These are phyloP conservation scores for Rhizomucor miehei DNA, from an alignment of 371 early-diverging fungal species.

Conservation along the genomic window DNA sequence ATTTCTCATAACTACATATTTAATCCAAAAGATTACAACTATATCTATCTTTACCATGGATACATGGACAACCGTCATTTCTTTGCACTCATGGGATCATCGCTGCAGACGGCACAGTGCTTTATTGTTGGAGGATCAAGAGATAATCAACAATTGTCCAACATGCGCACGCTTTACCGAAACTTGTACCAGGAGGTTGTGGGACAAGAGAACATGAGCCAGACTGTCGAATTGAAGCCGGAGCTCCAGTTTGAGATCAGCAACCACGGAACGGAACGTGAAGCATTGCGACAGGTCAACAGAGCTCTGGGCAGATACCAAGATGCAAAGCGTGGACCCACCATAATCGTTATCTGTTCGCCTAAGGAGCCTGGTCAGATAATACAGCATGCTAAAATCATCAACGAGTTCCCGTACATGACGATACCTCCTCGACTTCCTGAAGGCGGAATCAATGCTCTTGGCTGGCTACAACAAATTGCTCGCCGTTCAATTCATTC, in stretches of 20 bases:
- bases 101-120: constrained; percentile 49
- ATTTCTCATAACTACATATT: constrained; percentile 34
- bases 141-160: constrained; percentile 71
- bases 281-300: constrained; percentile 53
- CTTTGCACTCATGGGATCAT: constrained; percentile 67
- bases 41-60: constrained; percentile 69
- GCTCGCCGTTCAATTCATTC: constrained; percentile 67
- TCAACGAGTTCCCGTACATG: constrained; percentile 69
- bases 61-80: constrained; percentile 71
- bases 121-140: constrained; percentile 71
- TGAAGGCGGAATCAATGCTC: constrained; percentile 66
- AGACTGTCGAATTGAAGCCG: constrained; percentile 51
- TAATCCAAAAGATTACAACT: constrained; percentile 49
- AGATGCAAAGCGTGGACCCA: constrained; percentile 62
- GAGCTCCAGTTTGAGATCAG: constrained; percentile 48
- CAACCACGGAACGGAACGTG: constrained; percentile 48
- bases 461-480: constrained; percentile 84
- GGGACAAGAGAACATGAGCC: constrained; percentile 19
- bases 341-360: constrained; percentile 68
- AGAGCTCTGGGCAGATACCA: constrained; percentile 55
- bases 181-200: constrained; percentile 18
- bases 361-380: constrained; percentile 46
- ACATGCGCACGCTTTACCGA: constrained; percentile 49
- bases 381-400: constrained; percentile 46
- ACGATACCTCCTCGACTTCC: constrained; percentile 57